Evolutionary conservation across 1,139 yeast genomes (phyloP).

Genomic region (Candida sp.): DNA sequence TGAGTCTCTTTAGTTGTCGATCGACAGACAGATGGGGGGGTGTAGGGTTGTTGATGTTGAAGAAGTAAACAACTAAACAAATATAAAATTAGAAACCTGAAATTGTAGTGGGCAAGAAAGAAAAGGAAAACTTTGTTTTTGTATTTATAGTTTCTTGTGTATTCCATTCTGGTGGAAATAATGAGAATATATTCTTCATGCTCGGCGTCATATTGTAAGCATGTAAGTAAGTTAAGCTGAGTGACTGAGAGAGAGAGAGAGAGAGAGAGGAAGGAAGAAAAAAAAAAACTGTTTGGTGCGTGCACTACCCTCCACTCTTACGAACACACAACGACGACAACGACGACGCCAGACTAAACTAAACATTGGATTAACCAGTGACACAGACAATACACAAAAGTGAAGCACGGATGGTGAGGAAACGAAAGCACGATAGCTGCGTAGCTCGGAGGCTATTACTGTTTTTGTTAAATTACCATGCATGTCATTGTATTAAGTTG

Average conservation of each 20-base stretch:
- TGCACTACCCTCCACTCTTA: background rate
- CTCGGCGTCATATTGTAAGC: constrained; percentile 1
- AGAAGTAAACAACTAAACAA: background rate
- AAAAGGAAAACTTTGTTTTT: background rate
- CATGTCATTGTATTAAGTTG: background rate
- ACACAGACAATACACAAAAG: background rate
- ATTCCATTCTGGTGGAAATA: background rate
- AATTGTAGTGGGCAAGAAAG: background rate
- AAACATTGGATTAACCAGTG: too few relatives aligned
- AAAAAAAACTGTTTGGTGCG: background rate
- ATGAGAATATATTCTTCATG: background rate
- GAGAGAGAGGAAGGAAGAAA: too few relatives aligned
- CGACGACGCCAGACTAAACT: too few relatives aligned
- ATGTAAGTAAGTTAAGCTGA: background rate
- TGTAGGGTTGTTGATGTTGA: background rate
- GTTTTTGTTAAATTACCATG: background rate
- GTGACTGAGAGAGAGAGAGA: background rate
- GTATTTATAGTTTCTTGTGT: constrained; percentile 1
- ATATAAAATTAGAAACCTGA: background rate
- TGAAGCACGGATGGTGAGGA: background rate
- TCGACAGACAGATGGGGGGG: background rate
- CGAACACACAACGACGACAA: too few relatives aligned
- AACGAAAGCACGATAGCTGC: background rate
- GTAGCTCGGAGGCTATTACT: background rate
- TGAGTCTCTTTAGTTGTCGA: too few relatives aligned